Evolutionary conservation across 495 filamentous ascomycete species (phyloP).

Genomic region (Penicillium turbatum): DNA sequence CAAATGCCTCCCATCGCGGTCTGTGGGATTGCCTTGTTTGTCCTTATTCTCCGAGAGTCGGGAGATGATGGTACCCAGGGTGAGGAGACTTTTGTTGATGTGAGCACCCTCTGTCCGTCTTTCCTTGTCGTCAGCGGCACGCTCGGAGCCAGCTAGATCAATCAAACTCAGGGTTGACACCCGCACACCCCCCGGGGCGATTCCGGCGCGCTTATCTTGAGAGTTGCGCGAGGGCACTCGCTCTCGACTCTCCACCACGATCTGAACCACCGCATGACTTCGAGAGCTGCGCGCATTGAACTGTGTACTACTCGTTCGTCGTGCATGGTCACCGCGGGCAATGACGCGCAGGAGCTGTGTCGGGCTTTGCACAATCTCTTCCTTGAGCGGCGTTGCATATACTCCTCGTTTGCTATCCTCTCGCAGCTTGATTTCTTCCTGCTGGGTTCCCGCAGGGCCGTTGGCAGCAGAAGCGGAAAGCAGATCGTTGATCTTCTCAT

Average conservation of each 20-base stretch:
- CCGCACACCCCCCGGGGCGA: slow-evolving; percentile 84
- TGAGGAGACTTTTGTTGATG: slow-evolving; percentile 96
- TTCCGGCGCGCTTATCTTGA: slow-evolving; percentile 68
- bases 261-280: slow-evolving; percentile 97
- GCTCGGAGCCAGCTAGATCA: slow-evolving; percentile 92
- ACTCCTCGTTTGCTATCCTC: slow-evolving; percentile 96
- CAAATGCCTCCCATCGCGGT: slow-evolving; percentile 83
- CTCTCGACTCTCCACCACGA: slow-evolving; percentile 95
- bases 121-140: slow-evolving; percentile 93
- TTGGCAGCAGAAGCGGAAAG: slow-evolving; percentile 62
- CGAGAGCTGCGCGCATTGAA: slow-evolving; percentile 95
- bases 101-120: slow-evolving; percentile 91
- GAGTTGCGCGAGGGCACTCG: slow-evolving; percentile 57
- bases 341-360: slow-evolving; percentile 94
- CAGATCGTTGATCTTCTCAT: slow-evolving; percentile 94
- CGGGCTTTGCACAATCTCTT: slow-evolving; percentile 97
- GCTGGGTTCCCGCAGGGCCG: slow-evolving; percentile 45
- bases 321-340: slow-evolving; percentile 85
- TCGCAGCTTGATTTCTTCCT: slow-evolving; percentile 92
- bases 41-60: slow-evolving; percentile 81
- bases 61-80: slow-evolving; percentile 91
- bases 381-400: slow-evolving; percentile 92
- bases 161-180: slow-evolving; percentile 95
- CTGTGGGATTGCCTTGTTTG: slow-evolving; percentile 65
- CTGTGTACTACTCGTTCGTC: slow-evolving; percentile 87